Base-by-base conservation (phyloP, 495 filamentous ascomycete genomes). In the Aspergillus ellipticus region DNA sequence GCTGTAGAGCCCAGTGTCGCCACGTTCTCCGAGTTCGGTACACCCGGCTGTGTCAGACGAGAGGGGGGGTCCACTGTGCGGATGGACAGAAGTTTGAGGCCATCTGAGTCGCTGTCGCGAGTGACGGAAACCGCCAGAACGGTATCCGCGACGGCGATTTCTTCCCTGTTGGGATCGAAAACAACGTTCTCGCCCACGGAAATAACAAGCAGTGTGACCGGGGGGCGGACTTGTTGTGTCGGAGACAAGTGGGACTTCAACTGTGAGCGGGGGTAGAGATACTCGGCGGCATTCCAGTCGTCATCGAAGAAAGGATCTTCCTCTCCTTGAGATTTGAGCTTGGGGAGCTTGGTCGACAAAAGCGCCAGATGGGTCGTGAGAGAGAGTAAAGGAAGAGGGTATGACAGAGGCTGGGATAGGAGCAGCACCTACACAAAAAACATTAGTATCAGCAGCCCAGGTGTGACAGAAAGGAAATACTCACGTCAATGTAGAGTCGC, bases 261-360 rank as follows among this genome's bases (percentile, higher is more conserved):
- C 28, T 56, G 57, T 42, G 67, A 53, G 35, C 80, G 76, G 1
- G 88, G 83, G 74, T 92, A 99, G 19, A 99, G 77, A 49, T 85
- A 83, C 37, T 83, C 70, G 2, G 91, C 82, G 31, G 85, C 88
- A 33, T 85, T 88, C 95, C 95, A 99, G 72, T 99, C 94, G 74
- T 99, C 95, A 77, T 96, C 87, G 77, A 99, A 97, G 63, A 96
- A 85, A 2, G 95, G 95, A 64, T 99, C 95, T 74, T 99, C 94
- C 66, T 96, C 92, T 51, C 79, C 79, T 64, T 91, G 85, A 20
- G 90, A 95, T 66, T 89, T 88, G 20, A 95, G 75, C 28, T 85
- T 81, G 16, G 94, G 94, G 2, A 97, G 82, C 53, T 88, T 86
- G 6, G 93, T 90, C 39, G 87, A 83, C 47, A 96, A 85, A 26